phyloP scores from a whole-genome alignment of 2,329 filamentous ascomycete species.

The Botryotinia globosa region DNA sequence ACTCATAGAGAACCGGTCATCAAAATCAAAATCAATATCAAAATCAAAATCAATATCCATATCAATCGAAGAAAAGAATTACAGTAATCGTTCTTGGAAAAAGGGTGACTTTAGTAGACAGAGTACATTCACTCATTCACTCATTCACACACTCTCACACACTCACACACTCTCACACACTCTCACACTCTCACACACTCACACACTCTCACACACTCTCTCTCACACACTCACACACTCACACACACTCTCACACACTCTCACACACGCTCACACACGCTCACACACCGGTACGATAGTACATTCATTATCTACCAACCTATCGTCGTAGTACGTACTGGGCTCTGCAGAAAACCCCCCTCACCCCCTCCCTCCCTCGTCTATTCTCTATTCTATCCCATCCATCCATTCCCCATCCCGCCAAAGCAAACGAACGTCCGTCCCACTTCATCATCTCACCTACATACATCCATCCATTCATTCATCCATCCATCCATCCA shows the following conservation, averaged over 20 bases:
- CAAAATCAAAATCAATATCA: not conserved
- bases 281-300: not conserved
- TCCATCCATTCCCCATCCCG: not conserved
- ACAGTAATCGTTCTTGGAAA: too few relatives aligned
- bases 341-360: not conserved
- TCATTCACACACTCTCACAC: too few relatives aligned
- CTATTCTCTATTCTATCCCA: not conserved
- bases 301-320: not conserved
- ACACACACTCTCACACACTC: not conserved
- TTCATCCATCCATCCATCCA: not conserved
- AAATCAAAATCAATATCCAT: not conserved
- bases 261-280: too few relatives aligned
- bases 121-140: not conserved
- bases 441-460: conserved; percentile 7
- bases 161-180: not conserved
- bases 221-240: not conserved
- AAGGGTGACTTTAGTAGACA: too few relatives aligned
- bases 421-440: not conserved
- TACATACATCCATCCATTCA: not conserved
- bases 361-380: conserved; percentile 2
- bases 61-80: not conserved
- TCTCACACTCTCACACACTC: not conserved
- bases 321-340: too few relatives aligned
- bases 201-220: too few relatives aligned
- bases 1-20: too few relatives aligned